phyloP scores from a whole-genome alignment of 2,329 filamentous ascomycete species.

The Trichoderma koningii region DNA sequence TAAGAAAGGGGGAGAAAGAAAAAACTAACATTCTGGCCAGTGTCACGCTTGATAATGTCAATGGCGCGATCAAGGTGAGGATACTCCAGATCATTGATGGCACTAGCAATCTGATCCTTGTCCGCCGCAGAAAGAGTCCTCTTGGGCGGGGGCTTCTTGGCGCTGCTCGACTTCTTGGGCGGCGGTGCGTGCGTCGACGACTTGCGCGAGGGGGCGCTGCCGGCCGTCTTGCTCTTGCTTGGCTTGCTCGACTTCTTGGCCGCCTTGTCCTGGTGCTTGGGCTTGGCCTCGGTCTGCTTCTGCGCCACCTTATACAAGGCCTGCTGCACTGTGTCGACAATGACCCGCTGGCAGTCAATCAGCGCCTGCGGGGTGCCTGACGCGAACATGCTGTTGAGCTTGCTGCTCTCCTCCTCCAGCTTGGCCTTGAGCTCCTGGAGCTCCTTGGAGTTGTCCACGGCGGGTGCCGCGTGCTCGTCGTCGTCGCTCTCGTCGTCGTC shows the following conservation, averaged over 20 bases:
- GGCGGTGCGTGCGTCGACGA: slow-evolving; percentile 39
- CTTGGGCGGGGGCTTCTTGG: slow-evolving; percentile 50
- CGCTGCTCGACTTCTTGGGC: slow-evolving; percentile 42
- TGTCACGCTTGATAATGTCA: slow-evolving; percentile 87
- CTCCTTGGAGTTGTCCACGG: slow-evolving; percentile 45
- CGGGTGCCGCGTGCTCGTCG: slow-evolving; percentile 44
- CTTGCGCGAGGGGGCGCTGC: slow-evolving; percentile 47
- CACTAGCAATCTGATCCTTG: slow-evolving; percentile 87
- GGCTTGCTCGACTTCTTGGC: slow-evolving; percentile 56
- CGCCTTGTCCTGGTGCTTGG: slow-evolving; percentile 59
- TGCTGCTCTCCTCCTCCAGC: slow-evolving; percentile 58
- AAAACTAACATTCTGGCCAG: slow-evolving; percentile 65
- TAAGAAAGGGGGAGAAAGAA: not conserved
- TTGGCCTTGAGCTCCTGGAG: slow-evolving; percentile 57
- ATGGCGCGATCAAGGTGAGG: slow-evolving; percentile 79
- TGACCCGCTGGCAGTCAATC: slow-evolving; percentile 59
- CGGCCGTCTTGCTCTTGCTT: slow-evolving; percentile 55
- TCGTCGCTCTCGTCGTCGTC: slow-evolving; percentile 72
- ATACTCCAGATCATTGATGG: slow-evolving; percentile 78
- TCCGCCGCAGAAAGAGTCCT: slow-evolving; percentile 71
- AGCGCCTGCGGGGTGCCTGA: slow-evolving; percentile 55
- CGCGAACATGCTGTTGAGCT: slow-evolving; percentile 55
- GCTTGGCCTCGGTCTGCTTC: slow-evolving; percentile 55
- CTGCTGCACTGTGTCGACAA: slow-evolving; percentile 67
- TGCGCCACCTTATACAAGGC: slow-evolving; percentile 74